These are phyloP conservation scores for Pleurotus cornucopiae DNA, from an alignment of 768 basidiomycete genomes.

Conservation along the genomic window DNA sequence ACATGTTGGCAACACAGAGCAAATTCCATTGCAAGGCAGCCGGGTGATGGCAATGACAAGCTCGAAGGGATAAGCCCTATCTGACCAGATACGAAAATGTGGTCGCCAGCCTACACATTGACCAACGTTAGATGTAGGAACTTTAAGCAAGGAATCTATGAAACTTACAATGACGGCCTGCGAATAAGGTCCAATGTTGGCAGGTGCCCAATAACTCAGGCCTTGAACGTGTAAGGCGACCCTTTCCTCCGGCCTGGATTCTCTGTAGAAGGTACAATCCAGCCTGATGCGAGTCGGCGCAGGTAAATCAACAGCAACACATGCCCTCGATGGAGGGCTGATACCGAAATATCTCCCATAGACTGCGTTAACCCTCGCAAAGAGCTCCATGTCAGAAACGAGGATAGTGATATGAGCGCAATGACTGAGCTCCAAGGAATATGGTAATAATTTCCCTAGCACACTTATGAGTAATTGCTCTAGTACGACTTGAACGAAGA, in stretches of 20 bases:
- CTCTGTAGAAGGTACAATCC: conserved; percentile 77
- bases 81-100: conserved; percentile 90
- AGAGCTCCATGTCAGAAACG: conserved; percentile 78
- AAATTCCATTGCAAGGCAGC: conserved; percentile 56
- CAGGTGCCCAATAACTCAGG: conserved; percentile 97
- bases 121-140: neutral
- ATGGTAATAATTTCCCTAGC: conserved; percentile 47
- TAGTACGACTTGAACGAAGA: neutral
- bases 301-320: conserved; percentile 77
- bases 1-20: conserved; percentile 82
- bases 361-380: conserved; percentile 69
- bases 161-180: conserved; percentile 77
- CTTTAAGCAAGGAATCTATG: neutral
- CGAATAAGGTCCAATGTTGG: conserved; percentile 98
- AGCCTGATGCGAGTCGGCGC: conserved; percentile 52
- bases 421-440: conserved; percentile 50
- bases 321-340: conserved; percentile 93
- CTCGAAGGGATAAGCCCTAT: conserved; percentile 83
- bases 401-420: conserved; percentile 79
- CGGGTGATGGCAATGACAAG: conserved; percentile 60
- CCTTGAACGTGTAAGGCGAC: conserved; percentile 91
- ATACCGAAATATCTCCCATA: conserved; percentile 83
- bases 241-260: conserved; percentile 37
- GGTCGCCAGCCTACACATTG: conserved; percentile 56
- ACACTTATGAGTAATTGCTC: neutral